Base-by-base conservation (phyloP, 371 early-diverging fungal genomes). In the Actinomortierella wolfii region DNA sequence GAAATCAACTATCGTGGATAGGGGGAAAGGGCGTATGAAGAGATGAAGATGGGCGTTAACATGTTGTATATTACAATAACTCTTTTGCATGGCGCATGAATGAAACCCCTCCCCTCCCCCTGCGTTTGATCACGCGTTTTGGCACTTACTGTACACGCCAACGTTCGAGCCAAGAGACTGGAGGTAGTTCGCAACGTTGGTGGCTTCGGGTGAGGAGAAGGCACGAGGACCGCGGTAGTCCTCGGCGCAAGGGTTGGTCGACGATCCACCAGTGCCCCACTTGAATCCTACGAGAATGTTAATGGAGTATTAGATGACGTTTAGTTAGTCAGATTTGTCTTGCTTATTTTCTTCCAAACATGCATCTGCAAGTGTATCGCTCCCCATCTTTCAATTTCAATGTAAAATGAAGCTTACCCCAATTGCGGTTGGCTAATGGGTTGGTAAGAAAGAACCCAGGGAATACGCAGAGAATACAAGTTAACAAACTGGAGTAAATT, bases 211-310 rank as follows among this genome's bases (percentile, higher is more conserved):
- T 23, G 82, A 76, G 20, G 81, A 81, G 47, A 62, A 80, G 17
- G 82, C 79, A 8, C 56, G 53, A 1, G 83, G 81, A 2, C 88
- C 88, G 57, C 64, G 79, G 77, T 85, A 88, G 43, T 76, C 76
- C n/a, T 86, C 83, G 5, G 78, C 62, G 53, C 69, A 75, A 17
- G 86, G 83, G 57, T 51, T 45, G 59, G 49, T 56, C 15, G 83
- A 82, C 25, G 79, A 64, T 7, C 88, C 86, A 8, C 81, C 82
- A 18, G 69, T 56, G 49, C 77, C 78, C 88, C 88, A 85, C 54
- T 83, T 54, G 47, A 46, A 61, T 49, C 57, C 34, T 34, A 34
- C 34, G 11, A 6, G 4, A 11, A 34, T 6, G 34, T 4, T 34
- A 34, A 34, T 6, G 34, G 7, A 34, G n/a, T n/a, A n/a, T n/a